Base-by-base conservation (phyloP, 306 rosid genomes). In the Urtica urens region DNA sequence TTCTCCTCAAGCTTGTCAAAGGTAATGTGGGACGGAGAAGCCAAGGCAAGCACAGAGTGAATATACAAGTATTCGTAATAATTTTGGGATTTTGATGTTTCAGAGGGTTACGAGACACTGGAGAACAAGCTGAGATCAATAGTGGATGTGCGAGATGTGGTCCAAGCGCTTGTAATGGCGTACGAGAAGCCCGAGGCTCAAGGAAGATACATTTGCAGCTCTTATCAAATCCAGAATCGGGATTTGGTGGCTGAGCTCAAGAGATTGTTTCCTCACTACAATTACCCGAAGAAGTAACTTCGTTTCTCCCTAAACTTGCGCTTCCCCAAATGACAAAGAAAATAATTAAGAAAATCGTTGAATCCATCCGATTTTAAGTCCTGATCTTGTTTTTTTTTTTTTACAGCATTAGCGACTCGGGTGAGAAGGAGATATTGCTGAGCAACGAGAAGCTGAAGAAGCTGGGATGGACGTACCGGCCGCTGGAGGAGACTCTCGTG, bases 171-270 rank as follows among this genome's bases (percentile, higher is more conserved):
- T 31, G 33, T 84, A 33, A 33, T 81, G 68, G 73, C 53, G 2
- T 81, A 78, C 30, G 95, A 81, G 78, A 84, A 78, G 74, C 68
- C 16, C 0, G 78, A 68, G 68, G 83, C 80, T 29, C 74, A 83
- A 51, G 90, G 87, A 60, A 72, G 97, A 68, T 79, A 77, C 70
- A 44, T 78, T 39, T 81, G 93, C 46, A 17, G 49, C 11, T 56
- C 87, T 22, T 72, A 76, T 31, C 0, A 17, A 5, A 27, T 68
- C 52, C 56, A 38, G 55, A 16, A 46, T 3, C 38, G 52, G 63
- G 78, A 70, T 47, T 22, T 84, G 68, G 66, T 66, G 55, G 86
- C 76, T 14, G 65, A 66, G 62, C 66, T 88, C 31, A 81, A 51
- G 76, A 57, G 34, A 20, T 13, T 57, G 67, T 81, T 55, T 60